Evolutionary conservation across 495 filamentous ascomycete genomes (phyloP), one percentile per base, ranked within the genome.

Genomic region (Podospora bellae-mahoneyi): DNA sequence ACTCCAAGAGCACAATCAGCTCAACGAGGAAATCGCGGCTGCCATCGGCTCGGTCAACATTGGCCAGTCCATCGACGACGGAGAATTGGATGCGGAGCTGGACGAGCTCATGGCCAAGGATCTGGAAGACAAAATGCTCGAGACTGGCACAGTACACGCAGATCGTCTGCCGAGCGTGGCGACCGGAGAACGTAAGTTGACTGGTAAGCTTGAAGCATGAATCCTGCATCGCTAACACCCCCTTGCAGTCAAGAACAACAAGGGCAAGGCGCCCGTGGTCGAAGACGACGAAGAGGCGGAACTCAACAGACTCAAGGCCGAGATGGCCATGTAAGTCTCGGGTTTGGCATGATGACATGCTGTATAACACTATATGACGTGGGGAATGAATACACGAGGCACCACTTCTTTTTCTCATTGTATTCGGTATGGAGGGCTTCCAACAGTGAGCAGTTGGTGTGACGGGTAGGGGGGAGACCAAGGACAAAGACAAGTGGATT

Each of bases 231-330:
- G 65, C 74, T 82, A 74, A 78, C 68, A 32, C 57, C 69, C 39
- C 70, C 13, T 28, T 53, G 58, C 69, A 88, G 87, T 85, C 76
- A 90, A 89, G 82, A 80, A 83, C 62, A 88, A 88, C 76, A 90
- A 89, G 82, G 81, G 83, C 62, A 88, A 88, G 71, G 78, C 80
- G 55, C 80, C 82, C 63, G 77, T 79, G 20, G 82, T 86, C 77
- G 94, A 97, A 76, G 91, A 93, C 74, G 94, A 98, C 87, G 94
- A 97, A 75, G 95, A 97, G 77, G 94, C 89, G 71, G 96, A 99
- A 81, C 83, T 99, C 74, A 87, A 89, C 77, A 97, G 95, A 79
- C 78, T 99, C 73, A 93, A 94, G 79, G 94, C 92, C 55, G 95
- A 97, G 81, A 99, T 99, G 95, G 93, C 94, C 66, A 97, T 97